These are phyloP conservation scores for Thymus quinquecostatus DNA, from an alignment of 257 asterid genomes.

Conservation along the genomic window DNA sequence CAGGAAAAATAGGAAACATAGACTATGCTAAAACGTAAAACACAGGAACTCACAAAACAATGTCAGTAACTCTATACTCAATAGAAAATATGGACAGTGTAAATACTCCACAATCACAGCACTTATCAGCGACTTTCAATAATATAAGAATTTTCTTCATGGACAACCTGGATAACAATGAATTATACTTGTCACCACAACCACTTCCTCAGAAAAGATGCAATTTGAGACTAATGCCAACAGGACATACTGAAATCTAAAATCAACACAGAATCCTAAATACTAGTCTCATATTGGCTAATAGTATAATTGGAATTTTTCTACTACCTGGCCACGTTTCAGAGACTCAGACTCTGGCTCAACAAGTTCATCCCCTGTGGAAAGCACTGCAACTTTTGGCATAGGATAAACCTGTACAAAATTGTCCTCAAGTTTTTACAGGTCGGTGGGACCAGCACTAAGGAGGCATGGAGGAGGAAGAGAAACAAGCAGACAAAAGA, in stretches of 20 bases:
- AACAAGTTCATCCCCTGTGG: slow-evolving; percentile 97
- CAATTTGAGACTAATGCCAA: slow-evolving; percentile 10
- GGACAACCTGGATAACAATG: slow-evolving; percentile 18
- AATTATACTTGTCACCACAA: background rate
- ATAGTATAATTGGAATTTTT: slow-evolving; percentile 20
- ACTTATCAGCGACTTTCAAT: slow-evolving; percentile 5
- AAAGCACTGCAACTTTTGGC: slow-evolving; percentile 81
- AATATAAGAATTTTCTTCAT: slow-evolving; percentile 9
- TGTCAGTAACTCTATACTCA: background rate
- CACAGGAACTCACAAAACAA: slow-evolving; percentile 6
- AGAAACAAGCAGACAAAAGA: slow-evolving; percentile 8
- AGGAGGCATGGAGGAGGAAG: slow-evolving; percentile 27
- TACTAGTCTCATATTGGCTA: slow-evolving; percentile 4
- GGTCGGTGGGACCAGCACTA: slow-evolving; percentile 25
- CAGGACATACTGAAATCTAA: slow-evolving; percentile 8
- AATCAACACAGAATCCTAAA: slow-evolving; percentile 14
- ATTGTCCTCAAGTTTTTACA: slow-evolving; percentile 29
- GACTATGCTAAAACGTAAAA: background rate
- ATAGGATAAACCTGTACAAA: slow-evolving; percentile 65
- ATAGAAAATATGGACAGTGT: slow-evolving; percentile 17
- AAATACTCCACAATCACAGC: slow-evolving; percentile 22
- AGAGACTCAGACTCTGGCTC: slow-evolving; percentile 64
- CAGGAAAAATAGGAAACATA: background rate
- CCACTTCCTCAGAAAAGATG: slow-evolving; percentile 7
- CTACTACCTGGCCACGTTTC: slow-evolving; percentile 82